Evolutionary conservation across 805 yeast species (phyloP), one percentile per base, ranked within the genome.

Genomic region (Saccharomyces mikatae): DNA sequence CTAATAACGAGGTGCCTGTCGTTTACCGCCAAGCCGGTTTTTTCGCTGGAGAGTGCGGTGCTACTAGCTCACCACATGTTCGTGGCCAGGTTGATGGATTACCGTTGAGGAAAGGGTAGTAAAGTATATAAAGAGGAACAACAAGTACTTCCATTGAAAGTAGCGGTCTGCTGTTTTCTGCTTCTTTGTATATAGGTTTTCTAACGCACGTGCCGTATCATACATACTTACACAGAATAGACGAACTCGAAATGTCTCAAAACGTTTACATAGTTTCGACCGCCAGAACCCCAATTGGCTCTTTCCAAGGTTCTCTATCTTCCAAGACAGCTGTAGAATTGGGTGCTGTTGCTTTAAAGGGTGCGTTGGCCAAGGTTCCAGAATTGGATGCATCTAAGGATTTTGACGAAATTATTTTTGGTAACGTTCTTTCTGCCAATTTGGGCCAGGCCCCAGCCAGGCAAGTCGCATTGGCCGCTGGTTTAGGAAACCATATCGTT

Each of bases 381-480:
- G 81, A 83, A 70, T 79, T 91, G 73, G 78, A 86, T 62, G 83
- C 95, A 49, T 47, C 57, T 10, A 78, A 79, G 47, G 83, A 80
- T 60, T 94, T 88, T 54, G 96, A 91, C 60, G 98, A 92, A 73
- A 83, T 92, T 68, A 80, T 87, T 66, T 90, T 90, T 70, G 99
- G 99, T 66, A 87, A 89, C 66, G 99, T 90, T 50, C 74, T 89
- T 66, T 88, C 87, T 67, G 98, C 97, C 59, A 89, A 89, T 66
- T 84, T 88, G 57, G 98, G 99, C 58, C 99, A 92, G 76, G 90
- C 92, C 56, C 98, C 99, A 47, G 99, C 99, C 36, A 86, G 98
- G 75, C 99, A 92, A 76, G 98, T 92, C 54, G 97, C 96, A 14
- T 67, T 92, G 61, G 86, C 84, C 66, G 86, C 98, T 21, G 98